These are phyloP conservation scores for Punica granatum DNA, from an alignment of 345 rosid species.

Conservation along the genomic window DNA sequence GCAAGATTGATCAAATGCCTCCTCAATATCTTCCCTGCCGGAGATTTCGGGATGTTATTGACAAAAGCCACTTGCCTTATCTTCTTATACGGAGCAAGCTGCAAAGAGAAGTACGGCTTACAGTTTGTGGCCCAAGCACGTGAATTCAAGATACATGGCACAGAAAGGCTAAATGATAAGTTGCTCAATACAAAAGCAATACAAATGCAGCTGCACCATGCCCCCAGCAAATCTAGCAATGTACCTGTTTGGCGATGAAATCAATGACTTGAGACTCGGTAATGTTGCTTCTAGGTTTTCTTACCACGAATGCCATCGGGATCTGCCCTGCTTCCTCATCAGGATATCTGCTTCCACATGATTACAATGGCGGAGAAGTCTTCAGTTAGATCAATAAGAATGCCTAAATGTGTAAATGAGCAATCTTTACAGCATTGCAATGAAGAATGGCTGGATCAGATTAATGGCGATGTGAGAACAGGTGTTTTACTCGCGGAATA, in stretches of 20 bases:
- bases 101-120: constrained; percentile 3
- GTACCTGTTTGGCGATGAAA: constrained; percentile 64
- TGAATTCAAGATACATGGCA: no score
- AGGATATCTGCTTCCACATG: constrained; percentile 44
- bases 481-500: constrained; percentile 65
- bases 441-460: neutral
- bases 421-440: no score
- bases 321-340: constrained; percentile 92
- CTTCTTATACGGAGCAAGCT: constrained; percentile 91
- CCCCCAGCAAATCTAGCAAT: no score
- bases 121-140: no score
- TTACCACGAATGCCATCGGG: constrained; percentile 95
- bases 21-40: constrained; percentile 79
- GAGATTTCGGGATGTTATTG: constrained; percentile 54
- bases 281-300: constrained; percentile 55
- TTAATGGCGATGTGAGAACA: neutral
- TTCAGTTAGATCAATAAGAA: neutral
- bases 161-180: no score
- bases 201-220: no score
- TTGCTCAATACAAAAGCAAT: no score
- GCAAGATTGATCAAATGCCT: constrained; percentile 49
- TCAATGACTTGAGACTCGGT: constrained; percentile 54
- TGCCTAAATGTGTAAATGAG: no score
- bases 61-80: constrained; percentile 64
- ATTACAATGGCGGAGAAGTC: neutral